A percentile compares a stretch with the other conserved stretches of the same genome.
These are phyloP conservation scores for Isabelozyma gotoi DNA, from an alignment of 805 yeast species.

Conservation along the genomic window DNA sequence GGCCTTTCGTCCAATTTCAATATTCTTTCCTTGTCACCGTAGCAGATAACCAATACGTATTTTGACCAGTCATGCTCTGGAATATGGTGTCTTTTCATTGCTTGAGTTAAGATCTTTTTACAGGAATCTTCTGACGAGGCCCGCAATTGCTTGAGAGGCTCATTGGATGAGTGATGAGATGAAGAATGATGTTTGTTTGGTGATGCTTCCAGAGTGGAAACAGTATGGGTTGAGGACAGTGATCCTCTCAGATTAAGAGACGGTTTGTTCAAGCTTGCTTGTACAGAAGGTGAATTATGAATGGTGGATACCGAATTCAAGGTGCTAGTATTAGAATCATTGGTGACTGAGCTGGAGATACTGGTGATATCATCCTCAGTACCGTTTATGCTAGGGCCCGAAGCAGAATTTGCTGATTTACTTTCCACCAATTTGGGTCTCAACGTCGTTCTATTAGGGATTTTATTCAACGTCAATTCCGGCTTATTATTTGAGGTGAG, in stretches of 20 bases:
- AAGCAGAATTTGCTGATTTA: conserved; percentile 11
- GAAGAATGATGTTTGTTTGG: not conserved
- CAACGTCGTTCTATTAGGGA: not conserved
- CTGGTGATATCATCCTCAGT: conserved; percentile 1
- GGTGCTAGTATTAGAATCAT: not conserved
- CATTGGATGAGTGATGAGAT: conserved; percentile 29
- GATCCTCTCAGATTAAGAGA: conserved; percentile 15
- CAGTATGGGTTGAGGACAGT: conserved; percentile 25
- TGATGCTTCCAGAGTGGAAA: conserved; percentile 7
- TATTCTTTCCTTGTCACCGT: conserved; percentile 86
- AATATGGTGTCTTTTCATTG: conserved; percentile 81
- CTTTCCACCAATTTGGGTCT: conserved; percentile 25
- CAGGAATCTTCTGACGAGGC: conserved; percentile 93
- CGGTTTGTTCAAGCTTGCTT: conserved; percentile 5
- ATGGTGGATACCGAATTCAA: not conserved
- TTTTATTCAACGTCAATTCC: conserved; percentile 1
- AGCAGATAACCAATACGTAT: conserved; percentile 84
- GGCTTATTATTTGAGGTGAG: conserved; percentile 12
- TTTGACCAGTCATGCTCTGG: conserved; percentile 81
- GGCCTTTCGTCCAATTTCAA: conserved; percentile 86
- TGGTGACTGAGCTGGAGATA: not conserved
- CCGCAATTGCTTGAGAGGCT: conserved; percentile 78
- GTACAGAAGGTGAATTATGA: conserved; percentile 6
- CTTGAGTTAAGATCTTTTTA: conserved; percentile 80
- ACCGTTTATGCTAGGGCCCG: not conserved